A percentile compares a stretch with the other conserved stretches of the same genome.
Conservation (phyloP, 176 grass and related monocot genomes). For the Lolium perenne region DNA sequence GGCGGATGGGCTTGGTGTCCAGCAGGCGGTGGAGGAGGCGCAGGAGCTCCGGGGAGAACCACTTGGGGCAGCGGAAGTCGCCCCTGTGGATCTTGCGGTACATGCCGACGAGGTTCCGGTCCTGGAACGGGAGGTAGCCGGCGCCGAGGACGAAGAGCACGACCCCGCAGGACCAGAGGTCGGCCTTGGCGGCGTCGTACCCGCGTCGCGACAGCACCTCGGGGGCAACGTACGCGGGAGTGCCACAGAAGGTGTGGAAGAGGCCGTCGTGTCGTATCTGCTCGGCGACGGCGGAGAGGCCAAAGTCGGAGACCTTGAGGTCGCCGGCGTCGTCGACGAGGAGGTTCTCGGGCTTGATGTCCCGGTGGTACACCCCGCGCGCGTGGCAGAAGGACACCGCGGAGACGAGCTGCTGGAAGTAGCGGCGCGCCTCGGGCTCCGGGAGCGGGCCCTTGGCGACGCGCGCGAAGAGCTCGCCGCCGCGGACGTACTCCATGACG, state of each 20-base stretch:
- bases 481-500: conserved; percentile 97
- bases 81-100: no score
- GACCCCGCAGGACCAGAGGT: conserved; percentile 95
- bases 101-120: conserved; percentile 72
- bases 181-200: conserved; percentile 80
- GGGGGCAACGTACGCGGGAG: conserved; percentile 92
- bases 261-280: conserved; percentile 83
- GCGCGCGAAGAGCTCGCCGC: conserved; percentile 92
- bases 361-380: conserved; percentile 89
- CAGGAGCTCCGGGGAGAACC: no score
- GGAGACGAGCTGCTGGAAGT: conserved; percentile 94
- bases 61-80: no score
- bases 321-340: conserved; percentile 87
- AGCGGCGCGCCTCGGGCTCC: conserved; percentile 71
- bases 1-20: no score
- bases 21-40: no score
- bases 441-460: conserved; percentile 71
- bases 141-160: conserved; percentile 94
- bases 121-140: conserved; percentile 61
- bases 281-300: conserved; percentile 83
- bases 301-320: conserved; percentile 94
- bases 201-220: conserved; percentile 73
- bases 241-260: conserved; percentile 98
- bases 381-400: conserved; percentile 96
- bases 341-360: conserved; percentile 98